A percentile compares a stretch with the other conserved stretches of the same genome.
Evolutionary conservation across 2,329 filamentous ascomycete genomes (phyloP).

Genomic region (Rutstroemia sp.): DNA sequence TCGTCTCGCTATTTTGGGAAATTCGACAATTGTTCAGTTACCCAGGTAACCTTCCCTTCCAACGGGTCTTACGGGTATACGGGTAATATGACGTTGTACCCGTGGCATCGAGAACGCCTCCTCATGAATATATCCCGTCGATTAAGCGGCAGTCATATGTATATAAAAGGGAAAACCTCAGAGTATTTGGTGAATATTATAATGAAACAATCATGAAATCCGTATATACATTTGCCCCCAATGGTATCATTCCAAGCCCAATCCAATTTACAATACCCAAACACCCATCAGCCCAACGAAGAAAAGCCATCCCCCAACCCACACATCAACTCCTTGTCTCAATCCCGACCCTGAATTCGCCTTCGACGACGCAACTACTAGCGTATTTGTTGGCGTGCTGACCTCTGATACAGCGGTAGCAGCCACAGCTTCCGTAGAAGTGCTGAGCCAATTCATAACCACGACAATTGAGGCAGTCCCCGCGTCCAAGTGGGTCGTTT

Average conservation of each 20-base stretch:
- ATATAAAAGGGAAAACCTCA: too few relatives aligned
- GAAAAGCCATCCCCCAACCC: neutral
- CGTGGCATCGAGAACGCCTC: neutral
- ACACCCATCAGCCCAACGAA: neutral
- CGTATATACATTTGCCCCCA: neutral
- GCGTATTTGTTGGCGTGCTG: neutral
- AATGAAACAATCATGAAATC: neutral
- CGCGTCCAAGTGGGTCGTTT: neutral
- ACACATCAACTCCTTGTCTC: neutral
- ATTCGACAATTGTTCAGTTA: too few relatives aligned
- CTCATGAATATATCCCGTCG: neutral
- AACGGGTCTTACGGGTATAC: neutral
- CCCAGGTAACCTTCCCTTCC: too few relatives aligned
- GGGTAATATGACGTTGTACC: neutral
- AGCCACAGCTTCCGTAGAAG: neutral
- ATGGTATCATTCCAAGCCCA: neutral
- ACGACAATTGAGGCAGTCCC: neutral
- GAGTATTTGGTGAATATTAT: too few relatives aligned
- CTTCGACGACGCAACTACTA: neutral
- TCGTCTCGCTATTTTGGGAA: too few relatives aligned
- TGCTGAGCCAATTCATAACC: conserved; percentile 1
- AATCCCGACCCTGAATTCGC: neutral
- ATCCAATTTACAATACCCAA: neutral
- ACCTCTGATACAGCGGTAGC: neutral
- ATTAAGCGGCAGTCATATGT: too few relatives aligned